A percentile compares a stretch with the other conserved stretches of the same genome.
phyloP scores from a whole-genome alignment of 371 early-diverging fungal species.

The Syncephalis plumigaleata region DNA sequence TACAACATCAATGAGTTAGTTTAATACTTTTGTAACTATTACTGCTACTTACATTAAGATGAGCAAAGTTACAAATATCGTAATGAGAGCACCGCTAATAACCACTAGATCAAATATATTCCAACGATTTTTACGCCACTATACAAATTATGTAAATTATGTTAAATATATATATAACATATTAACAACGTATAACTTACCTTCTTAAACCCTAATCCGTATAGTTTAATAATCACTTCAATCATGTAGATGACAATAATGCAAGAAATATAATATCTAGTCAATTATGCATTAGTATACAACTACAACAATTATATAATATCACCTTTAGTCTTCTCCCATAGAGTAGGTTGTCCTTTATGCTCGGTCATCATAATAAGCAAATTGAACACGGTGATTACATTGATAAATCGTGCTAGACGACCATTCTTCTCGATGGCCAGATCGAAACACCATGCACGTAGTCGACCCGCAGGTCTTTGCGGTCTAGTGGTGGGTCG shows the following conservation, averaged over 20 bases:
- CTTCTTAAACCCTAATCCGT: slow-evolving; percentile 30
- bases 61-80: slow-evolving; percentile 17
- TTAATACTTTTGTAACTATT: no score
- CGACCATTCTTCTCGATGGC: slow-evolving; percentile 22
- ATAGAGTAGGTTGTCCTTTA: slow-evolving; percentile 2
- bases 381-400: slow-evolving; percentile 26
- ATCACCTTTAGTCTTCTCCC: slow-evolving; percentile 14
- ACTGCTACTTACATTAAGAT: not conserved
- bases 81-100: slow-evolving; percentile 25
- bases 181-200: no score
- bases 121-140: slow-evolving; percentile 36
- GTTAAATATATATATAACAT: no score
- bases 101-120: slow-evolving; percentile 36
- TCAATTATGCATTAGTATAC: slow-evolving; percentile 7
- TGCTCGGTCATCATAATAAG: slow-evolving; percentile 32
- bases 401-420: slow-evolving; percentile 22
- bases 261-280: slow-evolving; percentile 1
- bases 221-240: slow-evolving; percentile 27
- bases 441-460: slow-evolving; percentile 25
- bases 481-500: slow-evolving; percentile 30
- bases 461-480: slow-evolving; percentile 16
- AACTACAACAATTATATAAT: not conserved
- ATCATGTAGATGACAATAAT: slow-evolving; percentile 14
- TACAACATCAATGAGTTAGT: not conserved
- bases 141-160: slow-evolving; percentile 1